Evolutionary conservation across 371 early-diverging fungal species (phyloP).

Genomic region (Batkoa obscura): DNA sequence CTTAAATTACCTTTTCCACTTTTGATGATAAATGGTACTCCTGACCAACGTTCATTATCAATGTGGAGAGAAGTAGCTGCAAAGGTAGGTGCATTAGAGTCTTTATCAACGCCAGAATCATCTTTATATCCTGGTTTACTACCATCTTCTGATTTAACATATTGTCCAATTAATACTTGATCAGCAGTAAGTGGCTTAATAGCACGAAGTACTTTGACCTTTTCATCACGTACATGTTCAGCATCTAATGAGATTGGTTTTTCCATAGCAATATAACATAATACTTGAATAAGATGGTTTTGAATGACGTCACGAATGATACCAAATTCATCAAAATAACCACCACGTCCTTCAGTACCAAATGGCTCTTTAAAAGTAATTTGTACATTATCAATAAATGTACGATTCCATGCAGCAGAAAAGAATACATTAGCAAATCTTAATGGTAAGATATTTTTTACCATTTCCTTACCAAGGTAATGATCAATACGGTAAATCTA

Average conservation of each 20-base stretch:
- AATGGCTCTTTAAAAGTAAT: slow-evolving; percentile 96
- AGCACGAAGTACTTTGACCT: slow-evolving; percentile 63
- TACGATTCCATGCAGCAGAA: slow-evolving; percentile 80
- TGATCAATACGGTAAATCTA: slow-evolving; percentile 95
- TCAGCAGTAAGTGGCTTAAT: slow-evolving; percentile 56
- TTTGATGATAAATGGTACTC: slow-evolving; percentile 91
- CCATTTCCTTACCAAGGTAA: slow-evolving; percentile 98
- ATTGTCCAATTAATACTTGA: slow-evolving; percentile 80
- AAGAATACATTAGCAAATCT: slow-evolving; percentile 90
- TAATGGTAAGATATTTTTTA: slow-evolving; percentile 86
- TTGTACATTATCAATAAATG: slow-evolving; percentile 83
- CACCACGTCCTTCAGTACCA: slow-evolving; percentile 96
- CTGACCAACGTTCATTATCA: slow-evolving; percentile 88
- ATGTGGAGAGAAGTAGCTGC: slow-evolving; percentile 72
- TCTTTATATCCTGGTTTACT: slow-evolving; percentile 75
- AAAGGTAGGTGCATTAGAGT: slow-evolving; percentile 76
- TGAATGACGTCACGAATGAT: slow-evolving; percentile 99
- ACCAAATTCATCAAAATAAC: slow-evolving; percentile 98
- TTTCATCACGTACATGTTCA: slow-evolving; percentile 84
- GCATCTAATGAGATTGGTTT: slow-evolving; percentile 66
- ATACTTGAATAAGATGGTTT: slow-evolving; percentile 86
- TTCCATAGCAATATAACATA: slow-evolving; percentile 87
- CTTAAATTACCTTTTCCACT: slow-evolving; percentile 57
- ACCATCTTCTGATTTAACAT: slow-evolving; percentile 45
- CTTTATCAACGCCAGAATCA: slow-evolving; percentile 64